Base-by-base conservation (phyloP, 352 stramenopile species). In the Globisporangium spinosum region DNA sequence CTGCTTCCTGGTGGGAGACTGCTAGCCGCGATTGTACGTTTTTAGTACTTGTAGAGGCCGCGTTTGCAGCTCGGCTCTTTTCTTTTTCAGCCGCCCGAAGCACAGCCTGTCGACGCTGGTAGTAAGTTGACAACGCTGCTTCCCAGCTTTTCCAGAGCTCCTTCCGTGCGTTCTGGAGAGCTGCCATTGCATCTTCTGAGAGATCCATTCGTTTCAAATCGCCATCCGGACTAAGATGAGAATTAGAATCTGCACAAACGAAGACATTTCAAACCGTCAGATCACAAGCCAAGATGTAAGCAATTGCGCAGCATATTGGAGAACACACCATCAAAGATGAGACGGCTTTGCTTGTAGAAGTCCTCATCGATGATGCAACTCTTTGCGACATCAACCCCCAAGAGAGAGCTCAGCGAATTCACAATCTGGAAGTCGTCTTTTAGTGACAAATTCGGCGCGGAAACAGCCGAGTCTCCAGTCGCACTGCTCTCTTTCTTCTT, bases 321-420 rank as follows among this genome's bases (percentile, higher is more conserved):
- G 1, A 60, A 58, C 55, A 12, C 29, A 35, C 27, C 32, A 9
- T 72, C 35, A 17, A 20, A 47, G 3, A 25, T 32, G 20, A 65
- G 66, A 23, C 34, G 43, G 38, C 22, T 56, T 2, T 64, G 25
- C 2, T 63, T 67, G 63, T 82, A 82, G 40, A 84, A 81, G 23
- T 65, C 27, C 4, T 75, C 63, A 32, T 77, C 77, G 58, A 85
- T 70, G 49, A 87, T 73, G 35, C 64, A 79, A 58, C 77, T 87
- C 60, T 68, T 65, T 29, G 68, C 69, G 35, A 84, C 64, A 56
- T 87, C 77, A 12, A 85, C 45, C 20, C 77, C 77, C 10, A 87
- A 27, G 32, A 75, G 64, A 13, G 38, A 27, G 40, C 56, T 66
- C 6, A 77, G 68, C 57, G 60, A 22, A n/a, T 53, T 64, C 9